Base-by-base conservation (phyloP, 2,329 filamentous ascomycete genomes). In the Fusarium annulatum region DNA sequence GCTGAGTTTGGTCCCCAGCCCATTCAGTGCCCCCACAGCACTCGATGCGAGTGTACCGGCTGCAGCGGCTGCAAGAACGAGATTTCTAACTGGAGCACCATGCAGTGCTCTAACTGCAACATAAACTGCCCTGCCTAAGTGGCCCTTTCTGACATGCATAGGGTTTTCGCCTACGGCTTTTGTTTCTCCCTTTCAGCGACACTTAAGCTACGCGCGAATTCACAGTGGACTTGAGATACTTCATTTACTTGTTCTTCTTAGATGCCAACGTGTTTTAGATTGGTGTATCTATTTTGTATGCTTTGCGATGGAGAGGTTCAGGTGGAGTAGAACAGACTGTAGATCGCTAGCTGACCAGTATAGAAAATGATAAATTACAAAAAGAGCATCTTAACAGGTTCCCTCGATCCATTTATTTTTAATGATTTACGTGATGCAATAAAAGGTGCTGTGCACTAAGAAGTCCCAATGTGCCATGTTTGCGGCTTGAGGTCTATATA, bases 401-500 rank as follows among this genome's bases (percentile, higher is more conserved):
- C 2, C 15, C 12, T 49, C 7, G 5, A 1, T 18, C 4, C 12
- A 18, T 18, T 9, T 30, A 3, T 30, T 5, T n/a, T 18, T n/a
- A 8, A 28, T 14, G 9, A 9, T 19, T 49, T 33, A 18, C n/a
- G 10, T 49, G 15, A 18, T 18, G 15, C 8, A 11, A n/a, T 33
- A 49, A 12, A 7, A n/a, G 21, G 28, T 12, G 10, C 4, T 2
- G 21, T 11, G n/a, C 3, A 49, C 15, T 18, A 28, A 7, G 7
- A 33, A 33, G 1, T 3, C 7, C 5, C 3, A 33, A 2, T 12
- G 12, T 49, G 15, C n/a, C 1, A 7, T 33, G 21, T 33, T n/a
- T 18, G 7, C 15, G 15, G 2, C 21, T 18, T 7, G 2, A n/a
- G 8, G 7, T n/a, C 10, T 4, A 12, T 6, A 4, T 10, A 2